Evolutionary conservation across 1,139 yeast genomes (phyloP).

Genomic region (Geotrichum carabidarum): DNA sequence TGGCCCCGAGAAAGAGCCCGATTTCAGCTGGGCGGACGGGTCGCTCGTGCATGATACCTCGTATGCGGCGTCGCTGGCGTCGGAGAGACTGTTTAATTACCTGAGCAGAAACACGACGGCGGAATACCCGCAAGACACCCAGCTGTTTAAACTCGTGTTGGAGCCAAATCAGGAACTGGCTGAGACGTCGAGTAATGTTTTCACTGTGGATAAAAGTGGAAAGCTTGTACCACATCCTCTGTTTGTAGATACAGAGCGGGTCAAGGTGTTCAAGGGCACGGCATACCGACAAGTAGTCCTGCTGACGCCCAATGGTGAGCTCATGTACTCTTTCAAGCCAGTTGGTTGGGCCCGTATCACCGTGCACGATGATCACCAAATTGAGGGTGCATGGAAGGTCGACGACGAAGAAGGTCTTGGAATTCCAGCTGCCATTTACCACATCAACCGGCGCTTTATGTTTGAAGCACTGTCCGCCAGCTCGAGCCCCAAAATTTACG

Average conservation of each 20-base stretch:
- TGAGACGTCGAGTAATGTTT: conserved; percentile 16
- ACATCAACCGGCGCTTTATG: conserved; percentile 24
- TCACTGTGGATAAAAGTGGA: conserved; percentile 25
- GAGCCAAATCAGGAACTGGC: conserved; percentile 24
- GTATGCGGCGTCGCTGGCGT: conserved; percentile 14
- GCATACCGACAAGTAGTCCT: conserved; percentile 31
- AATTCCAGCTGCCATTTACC: conserved; percentile 32
- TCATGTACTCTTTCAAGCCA: conserved; percentile 23
- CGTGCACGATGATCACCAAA: conserved; percentile 20
- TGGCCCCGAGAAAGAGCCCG: not conserved
- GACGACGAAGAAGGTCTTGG: conserved; percentile 34
- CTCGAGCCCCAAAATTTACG: conserved; percentile 18
- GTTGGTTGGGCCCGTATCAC: conserved; percentile 38
- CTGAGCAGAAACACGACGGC: conserved; percentile 28
- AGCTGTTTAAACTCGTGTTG: conserved; percentile 31
- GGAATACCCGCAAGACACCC: conserved; percentile 29
- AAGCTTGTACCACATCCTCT: conserved; percentile 26
- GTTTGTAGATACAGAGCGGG: conserved; percentile 15
- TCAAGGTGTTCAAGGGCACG: conserved; percentile 27
- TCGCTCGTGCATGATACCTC: not conserved
- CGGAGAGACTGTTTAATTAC: conserved; percentile 28
- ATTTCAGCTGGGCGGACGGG: conserved; percentile 14
- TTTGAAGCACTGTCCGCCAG: conserved; percentile 17
- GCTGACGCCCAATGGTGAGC: conserved; percentile 24
- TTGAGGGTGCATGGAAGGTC: conserved; percentile 35